Evolutionary conservation across 148 eudicot species (phyloP).

Genomic region (Rhododendron ovatum): DNA sequence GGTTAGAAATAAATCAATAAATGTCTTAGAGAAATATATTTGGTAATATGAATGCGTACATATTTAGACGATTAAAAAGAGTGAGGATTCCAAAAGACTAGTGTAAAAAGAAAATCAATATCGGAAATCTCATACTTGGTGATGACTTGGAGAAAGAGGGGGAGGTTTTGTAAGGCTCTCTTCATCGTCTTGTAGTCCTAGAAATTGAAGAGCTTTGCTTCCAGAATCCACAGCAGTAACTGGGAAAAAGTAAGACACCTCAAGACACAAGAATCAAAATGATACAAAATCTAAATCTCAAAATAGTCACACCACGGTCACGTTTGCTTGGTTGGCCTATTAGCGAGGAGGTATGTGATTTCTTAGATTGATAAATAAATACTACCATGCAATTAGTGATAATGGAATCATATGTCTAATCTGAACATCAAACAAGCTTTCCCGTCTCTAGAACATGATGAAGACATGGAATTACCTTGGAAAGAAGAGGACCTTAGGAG

Average conservation of each 20-base stretch:
- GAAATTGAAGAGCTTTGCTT: constrained; percentile 52
- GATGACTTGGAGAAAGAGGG: constrained; percentile 8
- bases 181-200: constrained; percentile 43
- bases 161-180: constrained; percentile 6
- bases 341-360: background rate
- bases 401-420: background rate
- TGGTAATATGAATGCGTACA: background rate
- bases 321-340: background rate
- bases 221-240: constrained; percentile 77
- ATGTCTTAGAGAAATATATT: background rate
- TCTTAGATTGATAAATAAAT: background rate
- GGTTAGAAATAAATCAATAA: background rate
- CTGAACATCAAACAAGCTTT: background rate
- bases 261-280: background rate
- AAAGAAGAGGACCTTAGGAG: constrained; percentile 58
- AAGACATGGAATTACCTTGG: constrained; percentile 35
- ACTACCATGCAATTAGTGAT: background rate
- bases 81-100: background rate
- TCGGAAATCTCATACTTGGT: background rate
- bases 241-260: constrained; percentile 9
- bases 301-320: background rate
- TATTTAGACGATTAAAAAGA: background rate
- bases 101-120: background rate
- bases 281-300: background rate
- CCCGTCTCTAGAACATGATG: background rate